phyloP scores from a whole-genome alignment of 2,329 filamentous ascomycete species.

The Magnaporthiopsis poae region DNA sequence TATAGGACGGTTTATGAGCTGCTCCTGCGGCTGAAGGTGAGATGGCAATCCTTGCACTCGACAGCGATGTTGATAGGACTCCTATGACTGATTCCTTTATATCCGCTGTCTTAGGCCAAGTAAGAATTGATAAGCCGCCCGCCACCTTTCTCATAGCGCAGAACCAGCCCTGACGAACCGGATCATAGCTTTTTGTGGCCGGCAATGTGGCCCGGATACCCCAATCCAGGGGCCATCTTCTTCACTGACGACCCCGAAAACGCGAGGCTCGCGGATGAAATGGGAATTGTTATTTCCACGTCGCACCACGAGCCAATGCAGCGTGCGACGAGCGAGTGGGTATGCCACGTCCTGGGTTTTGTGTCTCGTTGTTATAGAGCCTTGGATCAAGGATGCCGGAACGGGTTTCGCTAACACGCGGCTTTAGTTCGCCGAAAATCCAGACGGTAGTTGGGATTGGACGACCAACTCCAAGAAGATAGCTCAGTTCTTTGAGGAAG shows the following conservation, averaged over 20 bases:
- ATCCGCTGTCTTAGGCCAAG: constrained; percentile 42
- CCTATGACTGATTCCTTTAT: background rate
- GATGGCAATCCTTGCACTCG: background rate
- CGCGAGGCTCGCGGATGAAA: constrained; percentile 62
- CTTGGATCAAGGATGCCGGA: background rate
- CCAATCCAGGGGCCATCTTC: constrained; percentile 47
- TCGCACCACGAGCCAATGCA: constrained; percentile 67
- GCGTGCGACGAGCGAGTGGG: constrained; percentile 48
- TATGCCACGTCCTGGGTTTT: background rate
- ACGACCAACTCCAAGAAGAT: constrained; percentile 23
- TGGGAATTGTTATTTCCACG: constrained; percentile 61
- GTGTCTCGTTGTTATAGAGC: too few relatives aligned
- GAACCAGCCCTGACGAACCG: background rate
- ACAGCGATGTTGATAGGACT: too few relatives aligned
- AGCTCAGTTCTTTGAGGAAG: constrained; percentile 46
- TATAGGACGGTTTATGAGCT: constrained; percentile 63
- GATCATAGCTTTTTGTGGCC: constrained; percentile 56
- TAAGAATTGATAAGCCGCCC: background rate
- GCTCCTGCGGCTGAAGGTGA: constrained; percentile 44
- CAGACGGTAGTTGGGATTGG: constrained; percentile 6
- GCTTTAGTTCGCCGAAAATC: background rate
- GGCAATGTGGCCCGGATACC: constrained; percentile 35
- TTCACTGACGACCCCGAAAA: constrained; percentile 60
- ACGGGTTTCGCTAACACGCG: background rate
- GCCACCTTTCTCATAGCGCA: background rate